A percentile compares a stretch with the other conserved stretches of the same genome.
phyloP scores from a whole-genome alignment of 345 rosid species.

The Eucalyptus regnans region DNA sequence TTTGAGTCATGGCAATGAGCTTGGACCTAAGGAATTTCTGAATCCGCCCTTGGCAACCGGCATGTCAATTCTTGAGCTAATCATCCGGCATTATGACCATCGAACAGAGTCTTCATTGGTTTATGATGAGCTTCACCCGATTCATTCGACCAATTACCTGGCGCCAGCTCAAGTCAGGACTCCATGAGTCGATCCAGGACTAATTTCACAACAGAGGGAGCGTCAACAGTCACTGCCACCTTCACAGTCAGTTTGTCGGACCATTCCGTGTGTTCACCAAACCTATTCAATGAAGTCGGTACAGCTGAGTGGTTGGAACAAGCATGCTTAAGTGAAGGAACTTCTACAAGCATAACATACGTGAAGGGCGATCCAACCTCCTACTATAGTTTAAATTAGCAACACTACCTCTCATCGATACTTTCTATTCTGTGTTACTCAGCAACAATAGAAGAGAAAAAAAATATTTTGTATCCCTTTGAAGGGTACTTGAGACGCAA shows the following conservation, averaged over 20 bases:
- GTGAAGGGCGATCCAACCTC: background rate
- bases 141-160: background rate
- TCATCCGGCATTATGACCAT: no score
- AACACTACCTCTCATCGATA: background rate
- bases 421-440: background rate
- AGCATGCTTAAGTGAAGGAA: background rate
- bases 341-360: background rate
- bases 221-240: conserved; percentile 92
- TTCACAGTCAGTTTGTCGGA: conserved; percentile 59
- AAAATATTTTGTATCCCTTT: background rate
- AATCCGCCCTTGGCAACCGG: background rate
- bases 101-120: background rate
- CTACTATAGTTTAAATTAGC: background rate
- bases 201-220: conserved; percentile 48
- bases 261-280: conserved; percentile 52
- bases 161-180: background rate
- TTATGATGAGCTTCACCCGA: background rate
- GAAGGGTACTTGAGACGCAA: background rate
- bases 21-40: background rate
- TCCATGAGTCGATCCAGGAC: conserved; percentile 75
- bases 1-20: no score
- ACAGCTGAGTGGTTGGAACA: background rate
- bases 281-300: conserved; percentile 10
- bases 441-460: background rate
- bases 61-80: no score